phyloP scores from a whole-genome alignment of 192 early-diverging fungal genomes.

The Backusella westeae region DNA sequence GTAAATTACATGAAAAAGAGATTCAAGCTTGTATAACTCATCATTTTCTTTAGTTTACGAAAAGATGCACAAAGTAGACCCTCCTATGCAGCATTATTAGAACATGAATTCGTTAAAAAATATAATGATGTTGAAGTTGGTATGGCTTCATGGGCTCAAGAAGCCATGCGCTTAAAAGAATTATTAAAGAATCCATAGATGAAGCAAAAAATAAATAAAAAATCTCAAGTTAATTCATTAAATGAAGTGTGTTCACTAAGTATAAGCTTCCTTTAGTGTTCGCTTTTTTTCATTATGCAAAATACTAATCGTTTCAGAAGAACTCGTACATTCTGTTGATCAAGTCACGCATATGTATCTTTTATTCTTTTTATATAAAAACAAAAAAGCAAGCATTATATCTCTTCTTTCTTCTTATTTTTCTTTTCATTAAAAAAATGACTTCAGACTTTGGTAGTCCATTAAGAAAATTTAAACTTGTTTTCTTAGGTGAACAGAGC shows the following conservation, averaged over 20 bases:
- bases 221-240: slow-evolving; percentile 1
- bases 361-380: neutral
- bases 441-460: slow-evolving; percentile 48
- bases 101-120: slow-evolving; percentile 71
- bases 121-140: slow-evolving; percentile 66
- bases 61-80: slow-evolving; percentile 74
- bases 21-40: neutral
- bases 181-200: slow-evolving; percentile 25
- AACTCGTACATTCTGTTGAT: neutral
- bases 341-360: neutral
- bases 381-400: neutral
- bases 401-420: neutral
- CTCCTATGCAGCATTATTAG: slow-evolving; percentile 73
- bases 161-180: slow-evolving; percentile 33
- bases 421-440: neutral
- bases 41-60: slow-evolving; percentile 40
- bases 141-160: slow-evolving; percentile 77
- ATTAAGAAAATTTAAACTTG: slow-evolving; percentile 93
- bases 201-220: slow-evolving; percentile 4
- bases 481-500: slow-evolving; percentile 98
- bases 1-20: slow-evolving; percentile 30
- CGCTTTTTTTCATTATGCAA: neutral
- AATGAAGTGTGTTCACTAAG: neutral
- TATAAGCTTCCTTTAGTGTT: neutral
- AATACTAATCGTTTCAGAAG: neutral